Evolutionary conservation across 2,329 filamentous ascomycete species (phyloP), one percentile per base, ranked within the genome.

Genomic region (Elsinoe australis): DNA sequence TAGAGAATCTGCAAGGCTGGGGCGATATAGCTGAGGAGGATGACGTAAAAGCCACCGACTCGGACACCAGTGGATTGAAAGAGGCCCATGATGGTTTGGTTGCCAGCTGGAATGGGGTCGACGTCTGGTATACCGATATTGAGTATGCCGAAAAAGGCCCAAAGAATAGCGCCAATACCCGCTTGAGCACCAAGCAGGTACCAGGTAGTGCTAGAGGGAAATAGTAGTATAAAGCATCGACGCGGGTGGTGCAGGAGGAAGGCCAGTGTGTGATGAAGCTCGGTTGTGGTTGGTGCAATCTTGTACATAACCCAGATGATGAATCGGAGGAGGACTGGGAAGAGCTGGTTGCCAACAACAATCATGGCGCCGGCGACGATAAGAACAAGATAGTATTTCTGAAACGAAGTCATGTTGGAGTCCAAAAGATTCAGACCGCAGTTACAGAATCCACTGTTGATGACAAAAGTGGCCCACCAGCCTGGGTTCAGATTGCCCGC

Each of bases 331-430:
- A 83, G 77, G 44, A 81, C 68, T 0, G 80, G 80, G 55, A 80
- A 83, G 1, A 78, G 76, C 3, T 80, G 83, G 39, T 83, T 82
- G 3, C 80, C 80, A 0, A 79, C 79, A 4, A 83, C 66, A 45
- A 82, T 76, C 52, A 83, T 62, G 8, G 76, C 55, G 4, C 74
- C 76, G 68, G 81, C 67, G 1, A 66, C 66, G 10, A 73, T 54
- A 3, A 73, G 59, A 1, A 67, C 58, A 21, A 69, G 70, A 0
- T 63, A 56, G 45, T 65, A 60, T 24, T 55, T 64, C 49, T 69
- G 64, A 18, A 72, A 63, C 10, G 68, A 67, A 42, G 67, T 67
- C 65, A 53, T 55, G 53, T 54, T 57, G 26, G 38, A 10, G 24
- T 57, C 49, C n/a, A 57, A 44, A 1, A 57, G 31, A 50, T 28